These are phyloP conservation scores for Entomortierella lignicola DNA, from an alignment of 192 early-diverging fungal species.

Conservation along the genomic window DNA sequence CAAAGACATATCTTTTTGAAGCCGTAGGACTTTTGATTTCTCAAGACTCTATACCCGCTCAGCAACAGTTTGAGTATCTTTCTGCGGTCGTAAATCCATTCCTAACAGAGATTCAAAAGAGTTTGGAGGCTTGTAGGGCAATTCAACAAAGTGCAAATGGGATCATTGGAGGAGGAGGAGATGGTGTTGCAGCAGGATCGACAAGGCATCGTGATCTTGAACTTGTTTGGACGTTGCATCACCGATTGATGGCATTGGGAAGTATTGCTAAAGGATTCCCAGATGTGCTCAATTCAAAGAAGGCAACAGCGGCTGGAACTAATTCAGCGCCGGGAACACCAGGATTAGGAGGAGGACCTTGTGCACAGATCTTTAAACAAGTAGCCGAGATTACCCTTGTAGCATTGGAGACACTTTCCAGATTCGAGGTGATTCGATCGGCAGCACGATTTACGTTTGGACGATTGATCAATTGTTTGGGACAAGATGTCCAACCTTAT, in stretches of 20 bases:
- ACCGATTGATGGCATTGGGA: slow-evolving; percentile 86
- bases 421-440: slow-evolving; percentile 74
- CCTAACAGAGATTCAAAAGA: slow-evolving; percentile 78
- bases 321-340: slow-evolving; percentile 35
- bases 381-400: slow-evolving; percentile 80
- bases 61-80: slow-evolving; percentile 77
- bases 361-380: slow-evolving; percentile 82
- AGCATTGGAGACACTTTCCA: slow-evolving; percentile 71
- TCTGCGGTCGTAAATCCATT: slow-evolving; percentile 83
- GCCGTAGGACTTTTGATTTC: slow-evolving; percentile 93
- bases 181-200: slow-evolving; percentile 55
- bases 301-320: background rate
- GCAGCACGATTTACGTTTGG: slow-evolving; percentile 84
- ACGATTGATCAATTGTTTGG: slow-evolving; percentile 88
- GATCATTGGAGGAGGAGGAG: slow-evolving; percentile 15
- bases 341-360: slow-evolving; percentile 58
- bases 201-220: slow-evolving; percentile 70
- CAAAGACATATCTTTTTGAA: slow-evolving; percentile 92
- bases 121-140: slow-evolving; percentile 72
- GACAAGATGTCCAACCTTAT: slow-evolving; percentile 83
- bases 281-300: slow-evolving; percentile 52
- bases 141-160: slow-evolving; percentile 53
- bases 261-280: slow-evolving; percentile 84
- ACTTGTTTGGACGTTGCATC: slow-evolving; percentile 82
- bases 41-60: slow-evolving; percentile 70